A percentile compares a stretch with the other conserved stretches of the same genome.
Evolutionary conservation across 257 asterid genomes (phyloP).

Genomic region (Solanum verrucosum): DNA sequence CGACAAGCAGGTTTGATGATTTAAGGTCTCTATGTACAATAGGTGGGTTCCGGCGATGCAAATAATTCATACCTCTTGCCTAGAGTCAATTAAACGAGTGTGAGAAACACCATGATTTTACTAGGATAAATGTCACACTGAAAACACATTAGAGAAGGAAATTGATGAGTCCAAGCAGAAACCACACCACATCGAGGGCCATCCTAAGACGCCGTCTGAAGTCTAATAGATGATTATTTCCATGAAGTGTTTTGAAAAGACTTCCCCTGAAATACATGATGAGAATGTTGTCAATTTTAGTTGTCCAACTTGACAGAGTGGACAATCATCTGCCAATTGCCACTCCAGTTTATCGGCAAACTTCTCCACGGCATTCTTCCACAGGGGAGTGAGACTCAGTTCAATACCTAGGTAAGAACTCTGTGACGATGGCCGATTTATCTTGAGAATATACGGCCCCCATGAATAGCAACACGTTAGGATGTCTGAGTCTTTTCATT

Average conservation of each 20-base stretch:
- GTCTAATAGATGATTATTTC: constrained; percentile 47
- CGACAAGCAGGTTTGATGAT: constrained; percentile 74
- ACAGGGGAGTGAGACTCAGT: not conserved
- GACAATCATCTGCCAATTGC: not conserved
- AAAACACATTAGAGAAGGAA: not conserved
- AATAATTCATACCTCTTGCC: constrained; percentile 86
- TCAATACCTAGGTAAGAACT: constrained; percentile 50
- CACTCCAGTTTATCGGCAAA: not conserved
- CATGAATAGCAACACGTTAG: constrained; percentile 71
- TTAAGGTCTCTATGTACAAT: constrained; percentile 80
- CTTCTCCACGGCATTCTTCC: not conserved
- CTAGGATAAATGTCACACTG: not conserved
- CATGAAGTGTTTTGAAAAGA: constrained; percentile 57
- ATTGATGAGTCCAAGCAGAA: not conserved
- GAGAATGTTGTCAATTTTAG: not conserved
- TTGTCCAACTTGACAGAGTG: not conserved
- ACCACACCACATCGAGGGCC: constrained; percentile 74
- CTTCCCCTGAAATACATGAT: constrained; percentile 55
- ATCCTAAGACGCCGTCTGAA: constrained; percentile 55
- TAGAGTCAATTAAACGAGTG: constrained; percentile 14
- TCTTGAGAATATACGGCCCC: constrained; percentile 57
- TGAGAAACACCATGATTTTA: not conserved
- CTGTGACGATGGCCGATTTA: constrained; percentile 65
- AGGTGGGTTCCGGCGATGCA: constrained; percentile 76
- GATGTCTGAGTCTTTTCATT: constrained; percentile 72